Evolutionary conservation across 116 monocot genomes (phyloP), one percentile per base, ranked within the genome.

Genomic region (Posidonia oceanica): DNA sequence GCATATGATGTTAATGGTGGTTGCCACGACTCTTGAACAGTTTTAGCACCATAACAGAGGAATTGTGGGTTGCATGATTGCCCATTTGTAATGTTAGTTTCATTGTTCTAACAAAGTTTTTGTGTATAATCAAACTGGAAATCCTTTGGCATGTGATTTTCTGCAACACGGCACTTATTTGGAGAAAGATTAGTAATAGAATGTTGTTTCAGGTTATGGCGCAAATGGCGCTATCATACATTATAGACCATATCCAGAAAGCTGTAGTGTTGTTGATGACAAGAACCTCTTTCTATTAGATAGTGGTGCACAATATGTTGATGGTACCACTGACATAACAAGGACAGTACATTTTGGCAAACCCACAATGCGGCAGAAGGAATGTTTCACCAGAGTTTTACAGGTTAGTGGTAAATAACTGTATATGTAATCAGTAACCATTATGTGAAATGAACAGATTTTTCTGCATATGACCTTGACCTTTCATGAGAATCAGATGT

Each of bases 291-390:
- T 95, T 72, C 84, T 91, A 37, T 72, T 95, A 80, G 95, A 91
- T 71, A 91, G 91, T 83, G 95, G 91, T 64, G 91, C 72, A 73
- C 94, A 94, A 64, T 94, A 94, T 82, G 68, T 86, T 75, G 91
- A 91, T 81, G 95, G 91, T 53, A 91, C 95, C 23, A 91, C 91
- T 77, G 95, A 95, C 75, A 78, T 95, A 75, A 91, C 95, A 69
- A 82, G 95, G 59, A 95, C 95, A 3, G 95, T 95, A 18, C 95
- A 95, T 81, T 91, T 95, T 86, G 91, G 95, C 20, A 88, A 88
- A 71, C 91, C 95, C 68, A 81, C 91, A 59, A 14, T 64, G 63
- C 52, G 88, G 52, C 95, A 95, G 59, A 91, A 82, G 70, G 95
- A 95, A 73, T 95, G 95, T 72, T 95, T 91, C 72, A 95, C 95